These are phyloP conservation scores for Ascocoryne sarcoides DNA, from an alignment of 2,329 filamentous ascomycete species.

Conservation along the genomic window DNA sequence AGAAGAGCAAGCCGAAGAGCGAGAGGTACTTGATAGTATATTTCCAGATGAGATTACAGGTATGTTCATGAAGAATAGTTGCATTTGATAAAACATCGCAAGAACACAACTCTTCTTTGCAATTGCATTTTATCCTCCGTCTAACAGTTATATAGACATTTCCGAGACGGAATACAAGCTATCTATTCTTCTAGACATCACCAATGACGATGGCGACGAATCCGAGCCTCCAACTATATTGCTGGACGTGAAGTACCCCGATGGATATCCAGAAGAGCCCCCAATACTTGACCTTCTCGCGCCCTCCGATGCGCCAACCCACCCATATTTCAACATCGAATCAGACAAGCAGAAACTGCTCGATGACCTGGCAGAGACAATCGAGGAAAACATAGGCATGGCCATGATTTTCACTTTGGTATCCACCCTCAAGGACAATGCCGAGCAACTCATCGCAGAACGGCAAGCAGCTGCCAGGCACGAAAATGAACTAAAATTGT, in stretches of 20 bases:
- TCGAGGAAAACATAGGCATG: conserved; percentile 93
- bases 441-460: conserved; percentile 74
- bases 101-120: too few species aligned
- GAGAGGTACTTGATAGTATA: conserved; percentile 95
- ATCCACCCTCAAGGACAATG: conserved; percentile 77
- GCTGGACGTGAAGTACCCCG: conserved; percentile 82
- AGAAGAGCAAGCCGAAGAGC: conserved; percentile 92
- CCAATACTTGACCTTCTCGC: conserved; percentile 73
- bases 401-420: conserved; percentile 94
- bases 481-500: conserved; percentile 43
- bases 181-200: conserved; percentile 73
- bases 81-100: too few species aligned
- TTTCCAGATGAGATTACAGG: conserved; percentile 96
- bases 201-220: conserved; percentile 52
- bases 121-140: too few species aligned
- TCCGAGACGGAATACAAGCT: conserved; percentile 86
- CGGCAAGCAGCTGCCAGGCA: conserved; percentile 58
- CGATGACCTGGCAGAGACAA: conserved; percentile 59
- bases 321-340: conserved; percentile 69
- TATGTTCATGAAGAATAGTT: conserved; percentile 30
- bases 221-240: conserved; percentile 62
- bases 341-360: conserved; percentile 72
- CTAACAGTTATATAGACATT: conserved; percentile 52
- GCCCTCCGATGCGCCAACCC: conserved; percentile 58
- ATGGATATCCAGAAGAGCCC: conserved; percentile 79